These are phyloP conservation scores for Agaricus blazei DNA, from an alignment of 768 basidiomycete genomes.

Conservation along the genomic window DNA sequence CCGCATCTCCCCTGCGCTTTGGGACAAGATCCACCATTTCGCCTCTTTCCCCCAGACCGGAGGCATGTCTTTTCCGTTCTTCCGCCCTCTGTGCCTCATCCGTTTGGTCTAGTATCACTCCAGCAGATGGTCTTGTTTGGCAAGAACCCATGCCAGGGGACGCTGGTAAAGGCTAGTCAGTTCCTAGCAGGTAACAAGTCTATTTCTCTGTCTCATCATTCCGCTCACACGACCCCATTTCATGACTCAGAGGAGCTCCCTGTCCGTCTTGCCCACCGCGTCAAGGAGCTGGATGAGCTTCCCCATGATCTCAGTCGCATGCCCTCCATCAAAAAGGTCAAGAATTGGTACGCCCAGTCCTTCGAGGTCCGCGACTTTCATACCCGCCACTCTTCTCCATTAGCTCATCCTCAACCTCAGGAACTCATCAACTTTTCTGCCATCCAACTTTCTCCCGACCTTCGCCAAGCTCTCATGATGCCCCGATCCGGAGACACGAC, in stretches of 20 bases:
- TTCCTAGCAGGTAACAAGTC: conserved; percentile 64
- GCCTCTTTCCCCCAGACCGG: conserved; percentile 92
- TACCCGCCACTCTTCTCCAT: not conserved
- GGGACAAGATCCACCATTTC: conserved; percentile 90
- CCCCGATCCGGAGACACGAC: conserved; percentile 38
- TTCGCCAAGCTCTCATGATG: conserved; percentile 61
- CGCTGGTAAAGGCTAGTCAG: conserved; percentile 86
- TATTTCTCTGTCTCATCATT: not conserved
- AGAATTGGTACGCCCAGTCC: conserved; percentile 98
- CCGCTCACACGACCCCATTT: not conserved
- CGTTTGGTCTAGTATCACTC: conserved; percentile 63
- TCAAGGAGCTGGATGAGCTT: conserved; percentile 91
- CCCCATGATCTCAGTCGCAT: conserved; percentile 89
- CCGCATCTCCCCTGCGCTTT: conserved; percentile 71
- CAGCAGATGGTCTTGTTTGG: conserved; percentile 99
- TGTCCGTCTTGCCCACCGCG: conserved; percentile 90
- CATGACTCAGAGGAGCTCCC: conserved; percentile 79
- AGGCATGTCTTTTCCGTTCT: conserved; percentile 40
- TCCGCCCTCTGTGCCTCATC: conserved; percentile 30
- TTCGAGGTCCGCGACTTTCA: conserved; percentile 70
- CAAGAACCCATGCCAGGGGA: conserved; percentile 93
- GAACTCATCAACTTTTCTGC: conserved; percentile 87
- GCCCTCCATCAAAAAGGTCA: conserved; percentile 91
- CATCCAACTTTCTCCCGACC: conserved; percentile 59
- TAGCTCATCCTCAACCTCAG: conserved; percentile 32